Evolutionary conservation across 768 basidiomycete species (phyloP).

Genomic region (Strobilomyces confusus): DNA sequence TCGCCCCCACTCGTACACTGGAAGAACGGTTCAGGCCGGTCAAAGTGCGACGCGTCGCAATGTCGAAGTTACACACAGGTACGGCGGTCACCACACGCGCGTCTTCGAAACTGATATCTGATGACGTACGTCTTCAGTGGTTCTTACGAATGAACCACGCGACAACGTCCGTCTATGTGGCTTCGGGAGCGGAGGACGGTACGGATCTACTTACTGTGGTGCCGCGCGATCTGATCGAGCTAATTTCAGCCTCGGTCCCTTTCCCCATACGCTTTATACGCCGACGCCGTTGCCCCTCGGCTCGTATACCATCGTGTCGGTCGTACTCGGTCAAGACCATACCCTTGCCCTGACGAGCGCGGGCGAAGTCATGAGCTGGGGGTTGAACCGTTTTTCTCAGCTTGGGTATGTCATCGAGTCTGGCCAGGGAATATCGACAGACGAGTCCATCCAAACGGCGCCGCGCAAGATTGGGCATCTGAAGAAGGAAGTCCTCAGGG

Average conservation of each 20-base stretch:
- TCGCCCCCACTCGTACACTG: slow-evolving; percentile 22
- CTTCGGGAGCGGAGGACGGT: slow-evolving; percentile 85
- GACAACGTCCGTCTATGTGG: slow-evolving; percentile 85
- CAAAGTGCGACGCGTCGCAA: slow-evolving; percentile 60
- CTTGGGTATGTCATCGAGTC: slow-evolving; percentile 81
- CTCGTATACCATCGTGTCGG: slow-evolving; percentile 50
- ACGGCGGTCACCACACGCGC: slow-evolving; percentile 6
- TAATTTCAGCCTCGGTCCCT: slow-evolving; percentile 58
- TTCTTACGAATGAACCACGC: slow-evolving; percentile 69
- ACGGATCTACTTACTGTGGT: slow-evolving; percentile 18
- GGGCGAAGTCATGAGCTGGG: slow-evolving; percentile 90
- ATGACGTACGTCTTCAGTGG: slow-evolving; percentile 27
- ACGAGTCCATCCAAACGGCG: slow-evolving; percentile 71
- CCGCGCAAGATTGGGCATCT: slow-evolving; percentile 77
- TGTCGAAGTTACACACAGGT: slow-evolving; percentile 92
- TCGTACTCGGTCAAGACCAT: slow-evolving; percentile 93
- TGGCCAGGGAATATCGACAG: slow-evolving; percentile 40
- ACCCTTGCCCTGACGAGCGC: slow-evolving; percentile 77
- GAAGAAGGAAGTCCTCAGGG: slow-evolving; percentile 73
- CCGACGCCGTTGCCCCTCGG: slow-evolving; percentile 60
- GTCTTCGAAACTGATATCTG: background rate
- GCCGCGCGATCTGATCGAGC: background rate
- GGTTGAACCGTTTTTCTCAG: slow-evolving; percentile 83
- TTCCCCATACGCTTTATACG: slow-evolving; percentile 74
- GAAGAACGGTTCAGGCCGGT: slow-evolving; percentile 58